A percentile compares a stretch with the other conserved stretches of the same genome.
Evolutionary conservation across 768 basidiomycete species (phyloP).

Genomic region (Clathrus columnatus): DNA sequence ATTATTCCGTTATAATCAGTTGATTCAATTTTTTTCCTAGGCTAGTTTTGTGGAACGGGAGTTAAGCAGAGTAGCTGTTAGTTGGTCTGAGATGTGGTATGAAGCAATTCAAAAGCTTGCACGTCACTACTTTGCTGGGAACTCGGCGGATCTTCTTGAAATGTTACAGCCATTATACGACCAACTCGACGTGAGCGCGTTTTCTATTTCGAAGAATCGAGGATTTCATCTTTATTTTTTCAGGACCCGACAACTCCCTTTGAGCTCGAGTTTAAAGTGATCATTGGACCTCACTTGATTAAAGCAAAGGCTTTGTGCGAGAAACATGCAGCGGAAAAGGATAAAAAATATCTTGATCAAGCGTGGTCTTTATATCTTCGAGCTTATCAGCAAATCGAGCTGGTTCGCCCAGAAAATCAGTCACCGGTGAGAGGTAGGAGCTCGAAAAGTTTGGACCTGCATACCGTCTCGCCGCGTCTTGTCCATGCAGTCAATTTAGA

Average conservation of each 20-base stretch:
- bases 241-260: conserved; percentile 90
- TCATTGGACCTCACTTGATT: conserved; percentile 82
- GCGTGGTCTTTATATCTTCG: conserved; percentile 99
- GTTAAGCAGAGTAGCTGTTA: conserved; percentile 39
- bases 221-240: conserved; percentile 2
- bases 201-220: conserved; percentile 6
- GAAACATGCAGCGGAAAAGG: conserved; percentile 76
- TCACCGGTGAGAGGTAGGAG: neutral
- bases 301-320: conserved; percentile 89
- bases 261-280: conserved; percentile 90
- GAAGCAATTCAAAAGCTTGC: conserved; percentile 43
- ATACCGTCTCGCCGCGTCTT: conserved; percentile 92
- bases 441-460: conserved; percentile 74
- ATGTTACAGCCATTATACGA: conserved; percentile 39
- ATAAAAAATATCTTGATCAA: conserved; percentile 83
- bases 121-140: conserved; percentile 37
- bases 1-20: neutral
- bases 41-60: conserved; percentile 38
- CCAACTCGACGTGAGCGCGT: conserved; percentile 41
- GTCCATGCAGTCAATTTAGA: conserved; percentile 84
- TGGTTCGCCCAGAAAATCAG: conserved; percentile 71
- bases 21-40: conserved; percentile 9
- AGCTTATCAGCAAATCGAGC: conserved; percentile 93
- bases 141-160: conserved; percentile 38
- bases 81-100: conserved; percentile 45